Percentiles rank a stretch among this genome's conserved stretches.
Evolutionary conservation across 805 yeast species (phyloP).

Genomic region (Pachysolen tannophilus): DNA sequence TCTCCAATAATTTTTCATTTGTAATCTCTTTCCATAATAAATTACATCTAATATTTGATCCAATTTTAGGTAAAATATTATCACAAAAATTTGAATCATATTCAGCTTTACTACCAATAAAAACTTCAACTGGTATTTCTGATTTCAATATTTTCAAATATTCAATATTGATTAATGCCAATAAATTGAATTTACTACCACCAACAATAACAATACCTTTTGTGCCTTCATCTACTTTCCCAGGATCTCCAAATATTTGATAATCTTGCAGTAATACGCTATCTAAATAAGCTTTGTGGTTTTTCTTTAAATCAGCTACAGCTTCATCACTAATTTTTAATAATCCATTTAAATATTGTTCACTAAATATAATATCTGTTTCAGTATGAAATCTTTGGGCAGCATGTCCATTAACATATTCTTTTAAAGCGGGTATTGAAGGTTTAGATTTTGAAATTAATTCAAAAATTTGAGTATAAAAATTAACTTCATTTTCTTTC

Average conservation of each 20-base stretch:
- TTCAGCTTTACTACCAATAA: slow-evolving; percentile 34
- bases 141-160: slow-evolving; percentile 40
- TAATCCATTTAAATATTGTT: slow-evolving; percentile 35
- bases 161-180: slow-evolving; percentile 47
- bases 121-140: slow-evolving; percentile 35
- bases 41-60: slow-evolving; percentile 29
- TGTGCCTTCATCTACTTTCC: slow-evolving; percentile 21
- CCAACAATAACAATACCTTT: slow-evolving; percentile 65
- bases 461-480: no score
- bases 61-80: slow-evolving; percentile 27
- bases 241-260: slow-evolving; percentile 19
- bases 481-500: no score
- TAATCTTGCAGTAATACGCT: slow-evolving; percentile 17
- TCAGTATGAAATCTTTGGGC: slow-evolving; percentile 33
- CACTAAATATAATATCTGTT: slow-evolving; percentile 33
- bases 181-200: slow-evolving; percentile 58
- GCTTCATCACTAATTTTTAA: slow-evolving; percentile 31
- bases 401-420: slow-evolving; percentile 32
- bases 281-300: slow-evolving; percentile 28
- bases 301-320: slow-evolving; percentile 24
- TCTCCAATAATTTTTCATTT: slow-evolving; percentile 33
- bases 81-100: slow-evolving; percentile 40
- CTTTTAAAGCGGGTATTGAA: no score
- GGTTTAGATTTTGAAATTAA: no score
- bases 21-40: slow-evolving; percentile 24